A percentile compares a stretch with the other conserved stretches of the same genome.
Evolutionary conservation across 202 grass and related monocot genomes (phyloP).

Genomic region (Schoenoplectus tabernaemontani): DNA sequence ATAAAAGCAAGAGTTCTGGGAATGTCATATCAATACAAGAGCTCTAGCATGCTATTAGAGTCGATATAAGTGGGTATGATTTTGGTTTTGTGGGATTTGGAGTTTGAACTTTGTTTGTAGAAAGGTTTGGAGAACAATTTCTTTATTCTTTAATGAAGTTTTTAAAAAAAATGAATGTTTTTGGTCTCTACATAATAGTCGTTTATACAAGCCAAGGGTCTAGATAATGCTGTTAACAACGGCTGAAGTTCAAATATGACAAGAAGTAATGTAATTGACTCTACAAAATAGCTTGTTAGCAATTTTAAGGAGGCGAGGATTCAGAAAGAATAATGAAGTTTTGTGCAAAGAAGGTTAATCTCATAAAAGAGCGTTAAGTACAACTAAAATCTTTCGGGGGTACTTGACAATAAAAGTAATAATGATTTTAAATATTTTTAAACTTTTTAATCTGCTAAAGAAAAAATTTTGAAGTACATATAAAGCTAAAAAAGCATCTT

Average conservation of each 20-base stretch:
- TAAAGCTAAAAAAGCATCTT: too few species aligned
- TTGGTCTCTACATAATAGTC: neutral
- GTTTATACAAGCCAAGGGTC: neutral
- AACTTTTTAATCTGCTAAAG: neutral
- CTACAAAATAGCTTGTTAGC: neutral
- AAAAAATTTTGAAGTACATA: neutral
- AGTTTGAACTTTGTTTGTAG: constrained; percentile 11
- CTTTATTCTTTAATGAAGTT: constrained; percentile 29
- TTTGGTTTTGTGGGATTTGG: constrained; percentile 19
- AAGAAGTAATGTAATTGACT: neutral
- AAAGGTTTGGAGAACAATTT: constrained; percentile 14
- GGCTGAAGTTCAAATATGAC: neutral
- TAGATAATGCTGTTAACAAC: neutral
- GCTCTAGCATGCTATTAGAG: neutral
- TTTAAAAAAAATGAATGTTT: neutral
- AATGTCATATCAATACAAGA: neutral
- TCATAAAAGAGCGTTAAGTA: neutral
- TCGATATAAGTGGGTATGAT: neutral
- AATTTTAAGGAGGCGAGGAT: neutral
- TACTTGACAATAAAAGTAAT: neutral
- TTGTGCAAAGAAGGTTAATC: neutral
- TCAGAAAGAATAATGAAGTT: neutral
- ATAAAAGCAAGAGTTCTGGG: neutral
- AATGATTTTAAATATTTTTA: neutral
- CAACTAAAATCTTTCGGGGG: neutral